A percentile compares a stretch with the other conserved stretches of the same genome.
phyloP scores from a whole-genome alignment of 75 land plant genomes.

The Selaginella moellendorffii region DNA sequence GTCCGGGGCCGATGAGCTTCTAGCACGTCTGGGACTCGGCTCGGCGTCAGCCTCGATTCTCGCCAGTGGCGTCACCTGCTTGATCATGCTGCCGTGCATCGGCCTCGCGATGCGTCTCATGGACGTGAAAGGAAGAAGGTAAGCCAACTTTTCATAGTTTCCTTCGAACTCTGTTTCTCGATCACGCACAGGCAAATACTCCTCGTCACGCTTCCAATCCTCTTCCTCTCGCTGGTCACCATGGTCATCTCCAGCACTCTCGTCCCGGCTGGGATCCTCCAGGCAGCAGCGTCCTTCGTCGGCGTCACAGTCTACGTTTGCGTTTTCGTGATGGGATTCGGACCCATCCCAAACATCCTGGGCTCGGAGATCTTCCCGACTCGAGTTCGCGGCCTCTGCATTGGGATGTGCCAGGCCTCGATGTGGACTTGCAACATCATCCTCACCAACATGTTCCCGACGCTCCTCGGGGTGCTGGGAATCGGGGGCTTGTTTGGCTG shows the following conservation, averaged over 20 bases:
- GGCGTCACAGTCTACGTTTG: not conserved
- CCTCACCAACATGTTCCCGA: not conserved
- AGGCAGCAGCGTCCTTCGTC: not conserved
- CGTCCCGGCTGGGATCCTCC: not conserved
- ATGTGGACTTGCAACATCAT: slow-evolving; percentile 7
- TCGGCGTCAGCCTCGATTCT: not conserved
- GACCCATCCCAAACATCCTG: slow-evolving; percentile 2
- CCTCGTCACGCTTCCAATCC: not conserved
- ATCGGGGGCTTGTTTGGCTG: not conserved
- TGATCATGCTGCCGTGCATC: slow-evolving; percentile 7
- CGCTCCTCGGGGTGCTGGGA: not conserved
- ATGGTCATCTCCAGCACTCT: not conserved
- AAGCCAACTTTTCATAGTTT: not conserved
- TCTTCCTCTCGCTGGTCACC: not conserved
- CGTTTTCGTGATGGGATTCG: slow-evolving; percentile 2
- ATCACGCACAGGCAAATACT: not conserved
- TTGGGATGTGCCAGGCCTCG: slow-evolving; percentile 3
- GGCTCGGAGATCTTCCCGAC: slow-evolving; percentile 8
- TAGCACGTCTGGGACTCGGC: not conserved
- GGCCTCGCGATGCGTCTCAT: slow-evolving; percentile 2
- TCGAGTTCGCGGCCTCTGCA: slow-evolving; percentile 4
- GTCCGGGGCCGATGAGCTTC: not conserved
- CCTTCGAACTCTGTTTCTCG: not conserved
- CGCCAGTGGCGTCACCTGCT: slow-evolving; percentile 1
- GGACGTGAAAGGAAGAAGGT: slow-evolving; percentile 2